Evolutionary conservation across 768 basidiomycete genomes (phyloP).

Genomic region (Kwoniella dendrophila): DNA sequence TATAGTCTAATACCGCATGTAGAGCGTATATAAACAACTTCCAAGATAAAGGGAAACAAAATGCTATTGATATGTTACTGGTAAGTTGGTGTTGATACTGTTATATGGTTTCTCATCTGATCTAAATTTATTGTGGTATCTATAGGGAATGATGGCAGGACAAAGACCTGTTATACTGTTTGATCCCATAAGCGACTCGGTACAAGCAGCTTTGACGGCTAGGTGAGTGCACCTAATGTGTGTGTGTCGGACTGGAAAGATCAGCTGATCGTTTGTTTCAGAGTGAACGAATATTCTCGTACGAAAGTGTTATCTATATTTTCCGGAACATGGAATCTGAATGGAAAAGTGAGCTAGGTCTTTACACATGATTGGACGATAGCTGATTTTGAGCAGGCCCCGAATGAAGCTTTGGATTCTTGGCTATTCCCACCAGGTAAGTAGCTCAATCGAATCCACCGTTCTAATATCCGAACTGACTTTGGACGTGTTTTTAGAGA

Average conservation of each 20-base stretch:
- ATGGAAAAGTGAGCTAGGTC: slow-evolving; percentile 68
- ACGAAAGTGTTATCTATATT: slow-evolving; percentile 73
- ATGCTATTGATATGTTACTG: slow-evolving; percentile 92
- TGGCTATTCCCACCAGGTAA: slow-evolving; percentile 89
- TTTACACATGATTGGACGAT: slow-evolving; percentile 14
- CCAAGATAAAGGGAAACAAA: slow-evolving; percentile 90
- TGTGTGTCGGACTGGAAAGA: neutral
- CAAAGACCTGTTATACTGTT: slow-evolving; percentile 87
- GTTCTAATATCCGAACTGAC: neutral
- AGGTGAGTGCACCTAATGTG: slow-evolving; percentile 59
- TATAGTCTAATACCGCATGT: neutral
- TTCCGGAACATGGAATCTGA: slow-evolving; percentile 93
- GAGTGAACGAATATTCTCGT: slow-evolving; percentile 80
- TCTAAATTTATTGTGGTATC: neutral
- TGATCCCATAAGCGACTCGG: slow-evolving; percentile 88
- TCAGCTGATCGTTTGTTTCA: slow-evolving; percentile 45
- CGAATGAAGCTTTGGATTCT: slow-evolving; percentile 77
- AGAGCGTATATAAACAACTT: slow-evolving; percentile 98
- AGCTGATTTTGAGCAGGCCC: slow-evolving; percentile 58
- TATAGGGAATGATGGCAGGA: slow-evolving; percentile 87
- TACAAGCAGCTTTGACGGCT: slow-evolving; percentile 69
- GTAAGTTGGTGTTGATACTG: slow-evolving; percentile 59
- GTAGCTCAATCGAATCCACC: neutral
- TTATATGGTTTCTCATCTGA: neutral
- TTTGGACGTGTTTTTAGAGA: slow-evolving; percentile 34